phyloP scores from a whole-genome alignment of 1,139 yeast genomes.

The Candida albicans region DNA sequence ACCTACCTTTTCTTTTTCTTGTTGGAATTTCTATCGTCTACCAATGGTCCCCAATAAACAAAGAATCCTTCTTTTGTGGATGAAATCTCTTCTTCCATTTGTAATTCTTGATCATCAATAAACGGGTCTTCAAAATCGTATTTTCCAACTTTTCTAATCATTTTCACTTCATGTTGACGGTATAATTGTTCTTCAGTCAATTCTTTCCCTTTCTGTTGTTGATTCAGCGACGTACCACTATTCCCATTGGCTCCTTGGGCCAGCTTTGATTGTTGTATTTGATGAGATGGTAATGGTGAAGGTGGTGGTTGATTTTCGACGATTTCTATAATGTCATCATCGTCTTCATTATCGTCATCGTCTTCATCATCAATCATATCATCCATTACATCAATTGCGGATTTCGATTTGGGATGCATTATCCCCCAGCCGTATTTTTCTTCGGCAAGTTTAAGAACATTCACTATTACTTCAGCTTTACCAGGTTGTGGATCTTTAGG shows the following conservation, averaged over 20 bases:
- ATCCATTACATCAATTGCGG: constrained; percentile 60
- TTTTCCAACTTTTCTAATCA: constrained; percentile 76
- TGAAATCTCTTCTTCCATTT: constrained; percentile 92
- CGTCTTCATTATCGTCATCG: constrained; percentile 62
- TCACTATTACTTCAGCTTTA: constrained; percentile 71
- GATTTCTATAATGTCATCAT: constrained; percentile 41
- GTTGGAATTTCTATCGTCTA: constrained; percentile 52
- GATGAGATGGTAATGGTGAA: constrained; percentile 25
- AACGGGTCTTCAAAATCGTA: constrained; percentile 94
- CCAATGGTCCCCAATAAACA: constrained; percentile 91
- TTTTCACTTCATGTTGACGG: constrained; percentile 44
- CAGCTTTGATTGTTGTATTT: constrained; percentile 1
- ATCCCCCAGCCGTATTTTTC: constrained; percentile 82
- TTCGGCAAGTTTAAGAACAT: constrained; percentile 77
- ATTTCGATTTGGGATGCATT: constrained; percentile 67
- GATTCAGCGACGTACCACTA: constrained; percentile 22
- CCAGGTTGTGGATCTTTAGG: constrained; percentile 57
- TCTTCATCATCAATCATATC: constrained; percentile 62
- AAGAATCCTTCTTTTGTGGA: constrained; percentile 95
- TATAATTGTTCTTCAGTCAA: constrained; percentile 49
- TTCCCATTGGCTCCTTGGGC: constrained; percentile 26
- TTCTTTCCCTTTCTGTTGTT: constrained; percentile 41
- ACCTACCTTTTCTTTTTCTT: constrained; percentile 13
- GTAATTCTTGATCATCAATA: constrained; percentile 89
- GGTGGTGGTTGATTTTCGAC: not conserved